These are phyloP conservation scores for Boletus subcaerulescens DNA, from an alignment of 768 basidiomycete species.

Conservation along the genomic window DNA sequence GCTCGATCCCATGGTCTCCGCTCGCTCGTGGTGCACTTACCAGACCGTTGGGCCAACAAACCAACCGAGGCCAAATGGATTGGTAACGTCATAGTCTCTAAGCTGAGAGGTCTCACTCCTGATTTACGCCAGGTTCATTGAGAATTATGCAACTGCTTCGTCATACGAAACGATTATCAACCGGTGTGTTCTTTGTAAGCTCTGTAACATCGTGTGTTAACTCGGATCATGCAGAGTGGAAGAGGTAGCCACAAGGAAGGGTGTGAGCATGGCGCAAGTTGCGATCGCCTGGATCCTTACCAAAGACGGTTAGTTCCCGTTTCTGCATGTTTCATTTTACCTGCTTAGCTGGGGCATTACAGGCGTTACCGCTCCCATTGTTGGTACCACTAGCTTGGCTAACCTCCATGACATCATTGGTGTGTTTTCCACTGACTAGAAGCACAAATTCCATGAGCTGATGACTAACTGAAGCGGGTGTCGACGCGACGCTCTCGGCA, in stretches of 20 bases:
- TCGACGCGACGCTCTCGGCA: slow-evolving; percentile 42
- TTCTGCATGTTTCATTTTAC: neutral
- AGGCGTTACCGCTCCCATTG: slow-evolving; percentile 43
- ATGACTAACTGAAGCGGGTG: slow-evolving; percentile 22
- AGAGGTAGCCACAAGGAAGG: slow-evolving; percentile 37
- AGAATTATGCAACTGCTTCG: slow-evolving; percentile 20
- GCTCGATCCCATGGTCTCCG: slow-evolving; percentile 46
- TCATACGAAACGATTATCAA: slow-evolving; percentile 29
- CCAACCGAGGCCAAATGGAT: slow-evolving; percentile 21
- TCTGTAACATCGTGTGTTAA: neutral
- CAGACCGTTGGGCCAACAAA: slow-evolving; percentile 33
- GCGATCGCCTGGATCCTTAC: slow-evolving; percentile 39
- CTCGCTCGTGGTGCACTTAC: slow-evolving; percentile 37
- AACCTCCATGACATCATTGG: slow-evolving; percentile 42
- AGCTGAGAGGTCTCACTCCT: neutral
- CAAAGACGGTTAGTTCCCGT: slow-evolving; percentile 27
- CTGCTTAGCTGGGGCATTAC: neutral
- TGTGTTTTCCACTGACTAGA: slow-evolving; percentile 9
- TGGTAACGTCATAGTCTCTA: slow-evolving; percentile 12
- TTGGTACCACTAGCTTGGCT: slow-evolving; percentile 41
- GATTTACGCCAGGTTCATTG: slow-evolving; percentile 22
- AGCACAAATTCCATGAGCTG: neutral
- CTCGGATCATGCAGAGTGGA: slow-evolving; percentile 31
- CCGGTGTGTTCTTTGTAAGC: slow-evolving; percentile 11
- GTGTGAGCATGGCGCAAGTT: slow-evolving; percentile 42